Percentiles rank a stretch among this genome's conserved stretches.
phyloP scores from a whole-genome alignment of 192 early-diverging fungal species.

The Gryganskiella cystojenkinii region DNA sequence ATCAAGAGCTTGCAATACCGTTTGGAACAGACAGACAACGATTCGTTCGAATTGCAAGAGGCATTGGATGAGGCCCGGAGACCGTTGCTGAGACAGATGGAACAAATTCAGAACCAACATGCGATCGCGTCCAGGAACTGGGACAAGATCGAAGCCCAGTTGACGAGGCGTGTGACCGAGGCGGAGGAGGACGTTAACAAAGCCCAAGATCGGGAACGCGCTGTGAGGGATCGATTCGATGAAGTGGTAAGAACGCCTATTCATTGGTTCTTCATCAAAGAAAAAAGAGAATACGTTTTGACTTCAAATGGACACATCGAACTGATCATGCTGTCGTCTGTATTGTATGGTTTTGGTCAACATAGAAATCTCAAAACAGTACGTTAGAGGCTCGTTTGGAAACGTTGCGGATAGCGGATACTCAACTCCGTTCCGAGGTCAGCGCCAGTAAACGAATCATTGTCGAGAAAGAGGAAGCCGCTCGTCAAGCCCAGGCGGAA shows the following conservation, averaged over 20 bases:
- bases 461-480: slow-evolving; percentile 35
- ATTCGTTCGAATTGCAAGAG: slow-evolving; percentile 51
- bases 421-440: slow-evolving; percentile 39
- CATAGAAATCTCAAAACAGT: slow-evolving; percentile 33
- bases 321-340: no score
- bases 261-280: background rate
- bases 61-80: slow-evolving; percentile 56
- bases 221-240: slow-evolving; percentile 22
- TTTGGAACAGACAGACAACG: slow-evolving; percentile 52
- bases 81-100: slow-evolving; percentile 57
- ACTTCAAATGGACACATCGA: no score
- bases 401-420: slow-evolving; percentile 31
- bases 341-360: background rate
- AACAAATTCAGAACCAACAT: slow-evolving; percentile 58
- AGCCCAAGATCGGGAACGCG: slow-evolving; percentile 32
- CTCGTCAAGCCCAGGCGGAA: slow-evolving; percentile 37
- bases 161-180: slow-evolving; percentile 31
- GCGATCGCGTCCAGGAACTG: slow-evolving; percentile 46
- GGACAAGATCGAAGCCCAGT: slow-evolving; percentile 56
- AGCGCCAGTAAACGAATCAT: slow-evolving; percentile 14
- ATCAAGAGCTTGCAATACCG: slow-evolving; percentile 51
- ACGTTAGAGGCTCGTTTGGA: slow-evolving; percentile 35
- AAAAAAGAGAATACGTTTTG: no score
- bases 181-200: slow-evolving; percentile 30
- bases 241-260: slow-evolving; percentile 18